These are phyloP conservation scores for Cutaneotrichosporon mucoides DNA, from an alignment of 1,284 basidiomycete species.

Conservation along the genomic window DNA sequence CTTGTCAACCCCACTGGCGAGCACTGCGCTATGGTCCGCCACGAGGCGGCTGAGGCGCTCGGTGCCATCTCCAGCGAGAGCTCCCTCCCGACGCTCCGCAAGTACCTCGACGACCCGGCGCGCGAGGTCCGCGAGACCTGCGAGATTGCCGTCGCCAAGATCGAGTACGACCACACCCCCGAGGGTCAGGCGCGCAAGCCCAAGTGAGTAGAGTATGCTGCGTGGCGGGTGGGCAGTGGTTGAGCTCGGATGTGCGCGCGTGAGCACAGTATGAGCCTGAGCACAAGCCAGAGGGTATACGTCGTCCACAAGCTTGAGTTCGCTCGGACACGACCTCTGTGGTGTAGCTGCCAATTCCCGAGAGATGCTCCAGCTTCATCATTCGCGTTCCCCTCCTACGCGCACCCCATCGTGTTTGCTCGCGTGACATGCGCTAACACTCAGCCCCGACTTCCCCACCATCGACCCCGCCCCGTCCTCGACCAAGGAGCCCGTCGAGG, in stretches of 20 bases:
- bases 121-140: constrained; percentile 91
- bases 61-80: constrained; percentile 77
- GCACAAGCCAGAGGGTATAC: too few species aligned
- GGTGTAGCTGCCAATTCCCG: too few species aligned
- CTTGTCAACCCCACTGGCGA: constrained; percentile 59
- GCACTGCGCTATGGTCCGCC: constrained; percentile 82
- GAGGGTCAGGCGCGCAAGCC: constrained; percentile 45
- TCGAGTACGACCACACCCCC: constrained; percentile 77
- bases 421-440: constrained; percentile 1
- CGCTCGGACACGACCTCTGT: too few species aligned
- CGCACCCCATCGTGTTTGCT: too few species aligned
- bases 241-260: neutral
- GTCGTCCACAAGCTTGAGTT: too few species aligned
- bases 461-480: constrained; percentile 86
- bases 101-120: constrained; percentile 70
- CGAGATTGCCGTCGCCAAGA: constrained; percentile 93
- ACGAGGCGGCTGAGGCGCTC: constrained; percentile 99
- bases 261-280: neutral
- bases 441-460: constrained; percentile 68
- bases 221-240: neutral
- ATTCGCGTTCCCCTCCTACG: too few species aligned
- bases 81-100: constrained; percentile 67
- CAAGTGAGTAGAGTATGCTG: constrained; percentile 34
- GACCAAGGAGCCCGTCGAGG: constrained; percentile 37
- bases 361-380: too few species aligned